Conservation (phyloP, 2,329 filamentous ascomycete species). For the Sclerotinia trifoliorum region DNA sequence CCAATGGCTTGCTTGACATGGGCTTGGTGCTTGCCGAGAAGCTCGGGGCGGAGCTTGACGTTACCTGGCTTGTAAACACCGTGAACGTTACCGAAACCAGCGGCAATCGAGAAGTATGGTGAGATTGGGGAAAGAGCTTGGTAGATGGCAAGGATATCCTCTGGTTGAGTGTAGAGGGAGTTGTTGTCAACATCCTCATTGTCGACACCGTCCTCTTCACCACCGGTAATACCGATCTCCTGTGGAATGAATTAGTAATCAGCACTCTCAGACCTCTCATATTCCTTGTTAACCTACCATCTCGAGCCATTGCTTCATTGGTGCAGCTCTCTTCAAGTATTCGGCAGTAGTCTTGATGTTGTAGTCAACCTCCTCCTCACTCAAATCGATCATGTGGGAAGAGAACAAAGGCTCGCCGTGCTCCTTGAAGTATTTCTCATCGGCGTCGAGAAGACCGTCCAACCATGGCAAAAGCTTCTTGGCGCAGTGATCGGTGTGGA, state of each 20-base stretch:
- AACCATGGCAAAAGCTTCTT: slow-evolving; percentile 99
- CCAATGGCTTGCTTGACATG: slow-evolving; percentile 80
- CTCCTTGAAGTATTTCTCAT: slow-evolving; percentile 93
- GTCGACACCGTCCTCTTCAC: slow-evolving; percentile 98
- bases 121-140: slow-evolving; percentile 81
- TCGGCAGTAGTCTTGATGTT: slow-evolving; percentile 90
- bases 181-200: slow-evolving; percentile 97
- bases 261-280: slow-evolving; percentile 6
- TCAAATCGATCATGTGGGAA: slow-evolving; percentile 98
- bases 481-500: slow-evolving; percentile 98
- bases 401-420: slow-evolving; percentile 91
- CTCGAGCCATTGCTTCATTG: slow-evolving; percentile 99
- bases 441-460: slow-evolving; percentile 91
- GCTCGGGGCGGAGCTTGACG: slow-evolving; percentile 93
- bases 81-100: slow-evolving; percentile 98
- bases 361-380: slow-evolving; percentile 83
- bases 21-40: slow-evolving; percentile 94
- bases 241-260: slow-evolving; percentile 33
- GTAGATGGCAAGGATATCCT: slow-evolving; percentile 92
- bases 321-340: slow-evolving; percentile 91
- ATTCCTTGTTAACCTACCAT: slow-evolving; percentile 60
- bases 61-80: slow-evolving; percentile 99
- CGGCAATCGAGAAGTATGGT: slow-evolving; percentile 96
- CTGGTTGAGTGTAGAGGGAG: slow-evolving; percentile 95
- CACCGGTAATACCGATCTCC: slow-evolving; percentile 92